Evolutionary conservation across 129 eudicot genomes (phyloP).

Genomic region (Flaveria sonorensis): DNA sequence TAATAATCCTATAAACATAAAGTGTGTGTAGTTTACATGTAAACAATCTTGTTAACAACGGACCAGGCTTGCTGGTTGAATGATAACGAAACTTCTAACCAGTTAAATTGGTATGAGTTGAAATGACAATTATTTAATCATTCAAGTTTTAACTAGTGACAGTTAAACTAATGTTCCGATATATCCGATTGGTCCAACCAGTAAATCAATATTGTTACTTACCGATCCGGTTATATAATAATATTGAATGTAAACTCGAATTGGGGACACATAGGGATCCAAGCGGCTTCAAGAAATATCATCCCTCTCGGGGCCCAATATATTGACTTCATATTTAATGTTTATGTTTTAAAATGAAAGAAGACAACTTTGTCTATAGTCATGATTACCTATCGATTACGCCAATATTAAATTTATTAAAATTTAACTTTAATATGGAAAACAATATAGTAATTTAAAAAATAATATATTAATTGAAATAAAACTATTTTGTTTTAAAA

Average conservation of each 20-base stretch:
- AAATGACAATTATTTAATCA: no score
- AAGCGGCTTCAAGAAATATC: constrained; percentile 41
- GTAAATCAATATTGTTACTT: neutral
- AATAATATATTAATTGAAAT: neutral
- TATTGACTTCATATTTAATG: constrained; percentile 14
- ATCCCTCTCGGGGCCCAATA: constrained; percentile 26
- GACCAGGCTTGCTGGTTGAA: neutral
- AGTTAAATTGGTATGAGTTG: no score
- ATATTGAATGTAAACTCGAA: constrained; percentile 18
- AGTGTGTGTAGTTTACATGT: neutral
- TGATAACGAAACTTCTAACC: no score
- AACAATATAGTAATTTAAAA: neutral
- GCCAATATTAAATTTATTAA: neutral
- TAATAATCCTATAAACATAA: neutral
- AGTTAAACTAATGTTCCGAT: no score
- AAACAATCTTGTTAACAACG: neutral
- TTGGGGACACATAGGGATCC: constrained; percentile 18
- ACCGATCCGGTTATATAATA: neutral
- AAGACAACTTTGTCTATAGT: constrained; percentile 35
- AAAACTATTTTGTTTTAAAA: neutral
- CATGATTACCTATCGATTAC: constrained; percentile 39
- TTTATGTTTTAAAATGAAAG: constrained; percentile 21
- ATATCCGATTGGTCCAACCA: no score
- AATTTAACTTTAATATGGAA: neutral
- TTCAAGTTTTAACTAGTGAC: no score